Conservation (phyloP, 768 basidiomycete genomes). For the Boletus sp. region DNA sequence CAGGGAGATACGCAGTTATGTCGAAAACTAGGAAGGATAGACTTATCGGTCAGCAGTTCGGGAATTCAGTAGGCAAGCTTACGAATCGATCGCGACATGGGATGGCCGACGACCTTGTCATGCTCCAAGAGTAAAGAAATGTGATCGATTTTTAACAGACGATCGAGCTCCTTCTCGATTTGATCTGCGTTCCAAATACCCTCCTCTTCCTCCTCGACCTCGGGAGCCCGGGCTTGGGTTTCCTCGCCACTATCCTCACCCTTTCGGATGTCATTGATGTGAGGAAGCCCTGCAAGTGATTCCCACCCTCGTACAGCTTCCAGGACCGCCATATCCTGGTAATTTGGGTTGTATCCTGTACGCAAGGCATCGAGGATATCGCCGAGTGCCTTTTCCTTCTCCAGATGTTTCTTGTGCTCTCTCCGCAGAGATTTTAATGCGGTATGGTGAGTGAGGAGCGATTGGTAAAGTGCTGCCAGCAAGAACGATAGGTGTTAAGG, state of each 20-base stretch:
- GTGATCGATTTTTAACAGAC: conserved; percentile 63
- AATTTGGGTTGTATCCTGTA: conserved; percentile 94
- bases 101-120: conserved; percentile 61
- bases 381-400: conserved; percentile 74
- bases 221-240: conserved; percentile 16
- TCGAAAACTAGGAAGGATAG: conserved; percentile 62
- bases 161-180: conserved; percentile 57
- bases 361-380: conserved; percentile 82
- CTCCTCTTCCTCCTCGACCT: conserved; percentile 47
- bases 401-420: conserved; percentile 68
- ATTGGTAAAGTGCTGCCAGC: conserved; percentile 71
- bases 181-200: conserved; percentile 59
- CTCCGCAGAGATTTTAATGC: conserved; percentile 76
- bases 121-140: conserved; percentile 74
- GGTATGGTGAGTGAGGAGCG: conserved; percentile 67
- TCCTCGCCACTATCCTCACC: conserved; percentile 39
- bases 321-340: conserved; percentile 98
- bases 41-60: neutral
- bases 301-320: conserved; percentile 97
- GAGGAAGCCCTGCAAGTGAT: conserved; percentile 64
- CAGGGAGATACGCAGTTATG: conserved; percentile 81
- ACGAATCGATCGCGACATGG: conserved; percentile 54
- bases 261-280: conserved; percentile 67
- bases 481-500: neutral
- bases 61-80: conserved; percentile 30